Evolutionary conservation across 352 stramenopile genomes (phyloP), one percentile per base, ranked within the genome.

Genomic region (Globisporangium cylindrosporum): DNA sequence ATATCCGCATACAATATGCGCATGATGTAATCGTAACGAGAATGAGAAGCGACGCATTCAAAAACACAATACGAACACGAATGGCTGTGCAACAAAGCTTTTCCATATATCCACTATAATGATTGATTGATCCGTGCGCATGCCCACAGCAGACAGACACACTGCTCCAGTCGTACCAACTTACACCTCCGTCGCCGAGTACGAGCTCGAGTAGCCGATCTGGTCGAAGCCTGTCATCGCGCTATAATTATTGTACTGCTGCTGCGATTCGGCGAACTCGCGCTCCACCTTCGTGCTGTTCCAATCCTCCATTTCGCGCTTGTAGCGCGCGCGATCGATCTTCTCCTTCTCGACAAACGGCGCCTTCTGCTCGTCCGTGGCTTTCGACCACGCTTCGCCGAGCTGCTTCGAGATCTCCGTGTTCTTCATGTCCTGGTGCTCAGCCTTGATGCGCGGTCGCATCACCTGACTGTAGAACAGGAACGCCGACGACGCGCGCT

Each of bases 401-500:
- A 99, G 74, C 59, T 98, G 81, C 73, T 96, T 94, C 12, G 94
- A 98, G 70, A 99, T 97, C 62, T 98, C 95, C 71, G 94, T 98
- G 75, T 98, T 98, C 68, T 97, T 96, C 89, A 98, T 97, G 60
- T 97, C 89, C 53, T 94, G 93, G 76, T 98, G 90, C 60, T 97
- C 85, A 3, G 85, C 74, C 76, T 98, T 98, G 55, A 98, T 93
- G 29, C 85, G 73, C 32, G 86, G 78, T 18, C 94, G 82, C 78
- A 97, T 97, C 24, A 93, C 89, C 64, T 97, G 86, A 48, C 89
- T 95, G 74, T 97, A 98, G 77, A 97, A 98, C 9, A 98, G 80
- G 71, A 98, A 99, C 22, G 96, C 92, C 34, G 89, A 97, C 71
- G 96, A 98, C 7, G 95, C 92, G 34, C 95, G 88, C 76, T 98